These are phyloP conservation scores for Alternaria sp. DNA, from an alignment of 2,329 filamentous ascomycete species.

Conservation along the genomic window DNA sequence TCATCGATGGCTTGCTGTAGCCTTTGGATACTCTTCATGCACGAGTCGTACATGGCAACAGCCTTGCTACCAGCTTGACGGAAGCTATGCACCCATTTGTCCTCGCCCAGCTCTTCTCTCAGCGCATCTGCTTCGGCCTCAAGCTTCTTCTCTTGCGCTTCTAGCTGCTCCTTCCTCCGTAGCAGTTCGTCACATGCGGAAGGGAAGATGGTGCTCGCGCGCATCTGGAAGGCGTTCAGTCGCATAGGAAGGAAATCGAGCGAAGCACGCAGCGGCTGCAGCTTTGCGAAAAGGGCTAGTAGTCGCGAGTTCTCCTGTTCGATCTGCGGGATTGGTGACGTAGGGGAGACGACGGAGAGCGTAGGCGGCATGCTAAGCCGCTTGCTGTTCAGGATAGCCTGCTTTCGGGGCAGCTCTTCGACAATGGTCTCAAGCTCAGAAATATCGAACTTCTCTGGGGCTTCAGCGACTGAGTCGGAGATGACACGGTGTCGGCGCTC, in stretches of 20 bases:
- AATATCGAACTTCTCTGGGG: constrained; percentile 74
- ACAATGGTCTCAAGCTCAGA: constrained; percentile 92
- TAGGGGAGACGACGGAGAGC: constrained; percentile 68
- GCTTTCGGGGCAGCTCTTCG: constrained; percentile 75
- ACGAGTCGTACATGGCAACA: constrained; percentile 95
- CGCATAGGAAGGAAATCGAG: constrained; percentile 97
- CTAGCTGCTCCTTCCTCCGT: constrained; percentile 74
- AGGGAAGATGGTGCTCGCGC: constrained; percentile 81
- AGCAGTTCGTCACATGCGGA: constrained; percentile 90
- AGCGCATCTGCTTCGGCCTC: constrained; percentile 90
- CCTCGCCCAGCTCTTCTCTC: constrained; percentile 89
- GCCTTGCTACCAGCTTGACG: constrained; percentile 90
- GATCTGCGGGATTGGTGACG: constrained; percentile 63
- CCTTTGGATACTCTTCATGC: constrained; percentile 85
- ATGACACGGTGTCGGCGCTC: constrained; percentile 87
- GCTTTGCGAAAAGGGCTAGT: constrained; percentile 88
- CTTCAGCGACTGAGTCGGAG: constrained; percentile 65
- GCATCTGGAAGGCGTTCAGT: constrained; percentile 81
- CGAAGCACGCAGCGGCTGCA: constrained; percentile 92
- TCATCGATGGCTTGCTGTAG: constrained; percentile 81
- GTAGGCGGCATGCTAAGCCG: constrained; percentile 72
- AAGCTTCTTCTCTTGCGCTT: constrained; percentile 86
- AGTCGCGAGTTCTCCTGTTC: constrained; percentile 86
- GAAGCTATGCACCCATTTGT: constrained; percentile 96
- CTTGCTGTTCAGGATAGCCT: constrained; percentile 64